Percentiles rank a stretch among this genome's conserved stretches.
These are phyloP conservation scores for Candolleomyces eurysporus DNA, from an alignment of 768 basidiomycete genomes.

Conservation along the genomic window DNA sequence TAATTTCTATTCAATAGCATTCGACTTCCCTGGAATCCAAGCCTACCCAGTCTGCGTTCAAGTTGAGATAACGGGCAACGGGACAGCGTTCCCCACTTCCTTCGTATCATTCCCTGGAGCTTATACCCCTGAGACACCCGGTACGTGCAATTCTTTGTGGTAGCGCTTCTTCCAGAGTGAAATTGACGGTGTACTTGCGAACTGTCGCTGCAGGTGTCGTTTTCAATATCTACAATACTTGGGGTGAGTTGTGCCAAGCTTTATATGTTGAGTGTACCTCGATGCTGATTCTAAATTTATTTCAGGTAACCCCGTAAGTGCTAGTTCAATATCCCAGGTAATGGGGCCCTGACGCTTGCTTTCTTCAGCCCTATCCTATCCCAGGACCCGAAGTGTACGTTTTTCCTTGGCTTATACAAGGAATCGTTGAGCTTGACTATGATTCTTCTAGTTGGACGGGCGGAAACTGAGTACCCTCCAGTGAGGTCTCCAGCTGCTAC, in stretches of 20 bases:
- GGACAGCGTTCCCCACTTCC: constrained; percentile 39
- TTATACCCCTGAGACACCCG: constrained; percentile 24
- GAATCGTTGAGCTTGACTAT: not conserved
- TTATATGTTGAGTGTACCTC: not conserved
- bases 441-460: not conserved
- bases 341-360: not conserved
- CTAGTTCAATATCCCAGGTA: too few species aligned
- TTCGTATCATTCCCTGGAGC: constrained; percentile 52
- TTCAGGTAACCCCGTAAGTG: too few species aligned
- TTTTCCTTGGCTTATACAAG: not conserved
- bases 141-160: not conserved
- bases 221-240: not conserved
- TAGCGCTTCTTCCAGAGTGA: not conserved
- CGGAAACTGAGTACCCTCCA: not conserved
- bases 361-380: constrained; percentile 32
- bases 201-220: not conserved
- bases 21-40: constrained; percentile 41
- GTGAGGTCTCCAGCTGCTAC: too few species aligned
- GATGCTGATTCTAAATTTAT: not conserved
- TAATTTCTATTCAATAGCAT: constrained; percentile 21
- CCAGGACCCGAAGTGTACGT: constrained; percentile 41
- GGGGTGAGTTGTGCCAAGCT: not conserved
- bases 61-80: constrained; percentile 44
- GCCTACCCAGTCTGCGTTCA: constrained; percentile 48
- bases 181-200: not conserved